Evolutionary conservation across 768 basidiomycete species (phyloP), one percentile per base, ranked within the genome.

Genomic region (Chalciporus chontae): DNA sequence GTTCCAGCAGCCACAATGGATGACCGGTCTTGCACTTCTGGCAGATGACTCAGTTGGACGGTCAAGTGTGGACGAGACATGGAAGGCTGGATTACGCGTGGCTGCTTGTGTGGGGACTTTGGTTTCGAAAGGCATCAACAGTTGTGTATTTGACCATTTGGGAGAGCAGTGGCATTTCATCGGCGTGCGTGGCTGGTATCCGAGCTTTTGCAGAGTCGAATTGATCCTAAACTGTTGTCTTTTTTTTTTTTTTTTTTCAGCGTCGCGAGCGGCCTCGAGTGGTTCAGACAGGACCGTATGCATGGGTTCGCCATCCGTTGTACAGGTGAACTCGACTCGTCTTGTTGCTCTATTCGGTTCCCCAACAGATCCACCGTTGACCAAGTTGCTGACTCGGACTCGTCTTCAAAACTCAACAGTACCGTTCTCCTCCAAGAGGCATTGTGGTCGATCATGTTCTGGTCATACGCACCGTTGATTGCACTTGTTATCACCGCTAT

Each of bases 1-100:
- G 15, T 51, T 71, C 44, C 51, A 53, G 8, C 67, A 59, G 42
- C 67, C 69, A 1, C 46, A 45, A 10, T 72, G 71, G 71, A 56
- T 69, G 54, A 31, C 36, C 13, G 54, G 40, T 36, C 7, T 36
- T 8, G 34, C 34, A 2, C 34, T 36, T 9, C 34, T n/a, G n/a
- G n/a, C 34, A 9, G 34, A 32, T 14, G 11, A n/a, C 34, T 6
- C n/a, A 1, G 2, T 36, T 36, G 34, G 34, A 1, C 11, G 14
- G 3, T 15, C 3, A 2, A 21, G 29, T 3, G 34, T 36, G 34
- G 34, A 36, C n/a, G 34, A 36, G n/a, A 36, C 34, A n/a, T 36
- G 34, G 34, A 36, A 36, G n/a, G 8, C 34, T 5, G n/a, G 34
- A 3, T 36, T 36, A n/a, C 34, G 34, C 34, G n/a, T 36, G 3